These are phyloP conservation scores for Pleurotus salmoneostramineus DNA, from an alignment of 768 basidiomycete genomes.

Conservation along the genomic window DNA sequence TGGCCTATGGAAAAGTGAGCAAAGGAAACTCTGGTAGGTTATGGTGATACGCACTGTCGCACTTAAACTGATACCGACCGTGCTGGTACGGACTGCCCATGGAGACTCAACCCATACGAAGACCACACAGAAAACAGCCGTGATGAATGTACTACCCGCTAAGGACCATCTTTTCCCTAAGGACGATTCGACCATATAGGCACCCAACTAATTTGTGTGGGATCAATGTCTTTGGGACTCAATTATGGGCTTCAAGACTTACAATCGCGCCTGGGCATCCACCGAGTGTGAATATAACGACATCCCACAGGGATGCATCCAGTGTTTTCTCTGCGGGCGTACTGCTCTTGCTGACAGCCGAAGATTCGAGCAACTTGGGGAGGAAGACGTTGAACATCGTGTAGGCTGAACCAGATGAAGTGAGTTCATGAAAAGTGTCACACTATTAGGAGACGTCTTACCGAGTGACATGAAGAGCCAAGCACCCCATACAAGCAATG, in stretches of 20 bases:
- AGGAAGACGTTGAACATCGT: constrained; percentile 94
- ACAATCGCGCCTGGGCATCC: constrained; percentile 85
- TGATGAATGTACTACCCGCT: constrained; percentile 70
- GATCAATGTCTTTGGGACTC: too few relatives aligned
- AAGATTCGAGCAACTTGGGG: constrained; percentile 78
- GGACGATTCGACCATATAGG: constrained; percentile 69
- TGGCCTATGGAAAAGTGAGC: constrained; percentile 40
- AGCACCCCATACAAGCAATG: constrained; percentile 71
- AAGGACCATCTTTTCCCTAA: constrained; percentile 73
- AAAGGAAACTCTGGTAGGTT: not conserved
- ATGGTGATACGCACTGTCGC: constrained; percentile 51
- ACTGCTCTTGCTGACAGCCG: constrained; percentile 19
- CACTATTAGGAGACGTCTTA: constrained; percentile 17
- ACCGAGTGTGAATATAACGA: constrained; percentile 81
- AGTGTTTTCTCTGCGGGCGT: constrained; percentile 36
- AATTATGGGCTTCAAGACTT: too few relatives aligned
- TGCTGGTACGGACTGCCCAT: constrained; percentile 59
- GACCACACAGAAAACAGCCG: constrained; percentile 66
- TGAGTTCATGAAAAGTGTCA: constrained; percentile 7
- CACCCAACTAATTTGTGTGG: constrained; percentile 59
- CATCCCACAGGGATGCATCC: constrained; percentile 73
- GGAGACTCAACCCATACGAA: constrained; percentile 61
- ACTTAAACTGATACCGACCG: constrained; percentile 74
- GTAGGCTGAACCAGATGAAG: constrained; percentile 43
- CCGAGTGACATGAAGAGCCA: constrained; percentile 82